phyloP scores from a whole-genome alignment of 2,329 filamentous ascomycete species.

The Dothistroma pini region DNA sequence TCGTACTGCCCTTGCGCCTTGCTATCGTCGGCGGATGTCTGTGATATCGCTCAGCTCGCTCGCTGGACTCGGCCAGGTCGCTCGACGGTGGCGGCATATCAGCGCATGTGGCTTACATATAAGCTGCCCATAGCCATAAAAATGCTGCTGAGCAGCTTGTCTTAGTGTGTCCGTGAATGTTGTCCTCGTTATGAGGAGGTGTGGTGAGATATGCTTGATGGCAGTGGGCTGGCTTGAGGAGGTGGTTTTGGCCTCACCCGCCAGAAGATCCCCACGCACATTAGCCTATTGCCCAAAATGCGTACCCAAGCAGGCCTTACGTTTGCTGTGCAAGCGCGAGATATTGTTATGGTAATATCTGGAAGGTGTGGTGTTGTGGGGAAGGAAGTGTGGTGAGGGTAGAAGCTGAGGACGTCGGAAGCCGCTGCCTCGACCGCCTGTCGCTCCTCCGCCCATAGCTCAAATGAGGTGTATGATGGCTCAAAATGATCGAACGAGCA shows the following conservation, averaged over 20 bases:
- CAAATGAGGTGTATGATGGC: background rate
- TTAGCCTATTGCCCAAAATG: background rate
- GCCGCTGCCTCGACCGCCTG: background rate
- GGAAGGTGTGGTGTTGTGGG: background rate
- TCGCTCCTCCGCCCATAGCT: conserved; percentile 3
- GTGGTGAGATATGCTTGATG: background rate
- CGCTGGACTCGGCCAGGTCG: background rate
- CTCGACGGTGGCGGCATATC: background rate
- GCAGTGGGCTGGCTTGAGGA: background rate
- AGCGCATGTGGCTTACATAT: background rate
- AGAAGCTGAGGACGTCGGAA: background rate
- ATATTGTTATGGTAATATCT: background rate
- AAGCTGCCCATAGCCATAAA: background rate
- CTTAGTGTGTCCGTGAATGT: background rate
- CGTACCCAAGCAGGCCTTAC: background rate
- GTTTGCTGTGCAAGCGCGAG: background rate
- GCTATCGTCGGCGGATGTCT: background rate
- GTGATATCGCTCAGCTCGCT: background rate
- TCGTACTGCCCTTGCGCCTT: background rate
- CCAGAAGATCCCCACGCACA: background rate
- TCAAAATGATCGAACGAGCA: conserved; percentile 2
- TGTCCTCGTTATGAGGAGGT: background rate
- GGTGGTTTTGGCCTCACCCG: conserved; percentile 3
- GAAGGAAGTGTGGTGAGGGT: background rate
- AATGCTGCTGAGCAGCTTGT: background rate